Base-by-base conservation (phyloP, 2,329 filamentous ascomycete genomes). In the Fusarium acutatum region DNA sequence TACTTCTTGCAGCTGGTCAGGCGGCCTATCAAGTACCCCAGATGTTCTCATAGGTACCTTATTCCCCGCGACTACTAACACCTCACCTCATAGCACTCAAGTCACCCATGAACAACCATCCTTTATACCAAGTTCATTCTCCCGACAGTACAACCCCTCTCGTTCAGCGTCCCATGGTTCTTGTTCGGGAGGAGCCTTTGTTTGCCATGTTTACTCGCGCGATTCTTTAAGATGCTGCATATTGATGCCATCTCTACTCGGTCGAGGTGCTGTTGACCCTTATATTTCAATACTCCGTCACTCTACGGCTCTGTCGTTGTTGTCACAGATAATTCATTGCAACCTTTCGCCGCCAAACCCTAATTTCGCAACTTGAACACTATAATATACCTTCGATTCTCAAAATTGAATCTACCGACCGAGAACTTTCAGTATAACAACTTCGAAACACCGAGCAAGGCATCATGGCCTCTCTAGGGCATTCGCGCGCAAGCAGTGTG, bases 401-500 rank as follows among this genome's bases (percentile, higher is more conserved):
- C 61, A 44, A 34, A 47, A 35, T 63, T 30, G 52, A 40, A 50
- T 35, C 57, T 41, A 40, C 54, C 60, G 30, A 50, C 43, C 58
- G 52, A 76, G 65, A 67, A 24, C 61, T 72, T 68, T 62, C 49
- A 52, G 60, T 28, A 58, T 49, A 74, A 69, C 57, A 58, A 52
- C 49, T 30, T 56, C 18, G 40, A 44, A 50, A 32, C 40, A 60
- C 34, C 40, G 40, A 65, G 53, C 41, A 56, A 57, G 60, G 66
- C 66, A 63, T 59, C 67, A 79, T 79, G 77, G 67, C 77, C 72
- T 79, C 77, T 47, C 41, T 78, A 22, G 74, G 75, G 57, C 77
- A 78, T 58, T 70, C 75, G 50, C 75, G 74, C 67, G 68, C 76
- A 59, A 76, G 66, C 47, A 78, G 77, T 68, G 64, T 78, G 41